phyloP scores from a whole-genome alignment of 2,329 filamentous ascomycete genomes.

The Talaromyces amestolkiae region DNA sequence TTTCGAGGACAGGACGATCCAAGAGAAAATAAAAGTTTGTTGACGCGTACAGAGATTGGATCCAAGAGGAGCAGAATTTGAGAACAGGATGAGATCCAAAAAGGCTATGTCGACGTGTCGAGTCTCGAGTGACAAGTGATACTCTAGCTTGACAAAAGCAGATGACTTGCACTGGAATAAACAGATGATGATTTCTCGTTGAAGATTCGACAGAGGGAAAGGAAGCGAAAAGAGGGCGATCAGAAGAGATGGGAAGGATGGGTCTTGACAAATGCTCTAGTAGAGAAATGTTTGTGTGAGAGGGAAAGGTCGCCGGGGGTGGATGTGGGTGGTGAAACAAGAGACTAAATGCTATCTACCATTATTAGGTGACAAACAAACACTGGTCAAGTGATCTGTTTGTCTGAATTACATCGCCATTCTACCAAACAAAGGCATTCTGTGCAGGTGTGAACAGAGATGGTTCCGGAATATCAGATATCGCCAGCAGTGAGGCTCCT shows the following conservation, averaged over 20 bases:
- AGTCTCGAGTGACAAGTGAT: not conserved
- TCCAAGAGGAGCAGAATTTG: not conserved
- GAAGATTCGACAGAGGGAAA: not conserved
- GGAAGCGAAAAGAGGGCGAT: not conserved
- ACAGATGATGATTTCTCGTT: not conserved
- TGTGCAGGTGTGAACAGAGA: not conserved
- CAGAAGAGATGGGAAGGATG: not conserved
- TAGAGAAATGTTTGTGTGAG: not conserved
- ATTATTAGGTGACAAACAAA: not conserved
- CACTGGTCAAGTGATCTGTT: not conserved
- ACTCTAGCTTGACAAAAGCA: not conserved
- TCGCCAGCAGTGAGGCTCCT: not conserved
- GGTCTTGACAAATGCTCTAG: not conserved
- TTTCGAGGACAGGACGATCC: not conserved
- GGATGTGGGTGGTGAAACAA: not conserved
- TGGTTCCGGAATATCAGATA: constrained; percentile 10
- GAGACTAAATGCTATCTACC: not conserved
- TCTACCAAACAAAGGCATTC: constrained; percentile 4
- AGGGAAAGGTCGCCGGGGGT: not conserved
- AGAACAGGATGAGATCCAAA: not conserved
- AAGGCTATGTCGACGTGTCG: not conserved
- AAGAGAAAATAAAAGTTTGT: not conserved
- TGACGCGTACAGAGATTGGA: not conserved
- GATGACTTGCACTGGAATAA: not conserved
- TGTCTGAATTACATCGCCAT: not conserved